Conservation (phyloP, 2,329 filamentous ascomycete species). For the Pseudodiploospora longispora region DNA sequence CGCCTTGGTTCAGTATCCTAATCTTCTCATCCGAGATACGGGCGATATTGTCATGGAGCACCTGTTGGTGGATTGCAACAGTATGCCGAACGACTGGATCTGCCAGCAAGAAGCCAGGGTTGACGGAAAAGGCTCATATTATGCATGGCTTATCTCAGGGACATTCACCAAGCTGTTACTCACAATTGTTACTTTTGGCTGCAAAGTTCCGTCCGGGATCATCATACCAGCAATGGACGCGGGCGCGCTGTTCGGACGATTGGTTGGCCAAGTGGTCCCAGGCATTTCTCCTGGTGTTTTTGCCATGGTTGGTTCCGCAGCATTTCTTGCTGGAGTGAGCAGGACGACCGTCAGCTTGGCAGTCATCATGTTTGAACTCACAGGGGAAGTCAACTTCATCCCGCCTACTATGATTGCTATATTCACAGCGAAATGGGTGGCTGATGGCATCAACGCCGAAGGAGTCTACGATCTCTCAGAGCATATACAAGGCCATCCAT, state of each 20-base stretch:
- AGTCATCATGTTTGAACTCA: slow-evolving; percentile 56
- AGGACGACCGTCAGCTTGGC: slow-evolving; percentile 51
- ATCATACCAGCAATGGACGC: slow-evolving; percentile 53
- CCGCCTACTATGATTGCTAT: slow-evolving; percentile 53
- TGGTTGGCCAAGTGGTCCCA: slow-evolving; percentile 33
- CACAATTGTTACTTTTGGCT: slow-evolving; percentile 50
- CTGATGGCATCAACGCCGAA: slow-evolving; percentile 43
- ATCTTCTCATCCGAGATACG: too few relatives aligned
- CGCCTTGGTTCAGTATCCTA: slow-evolving; percentile 31
- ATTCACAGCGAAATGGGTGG: slow-evolving; percentile 50
- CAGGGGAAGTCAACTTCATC: slow-evolving; percentile 49
- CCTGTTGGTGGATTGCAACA: too few relatives aligned
- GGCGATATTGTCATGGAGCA: too few relatives aligned
- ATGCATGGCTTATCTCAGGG: slow-evolving; percentile 44
- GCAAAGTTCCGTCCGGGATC: slow-evolving; percentile 52
- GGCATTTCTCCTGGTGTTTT: slow-evolving; percentile 49
- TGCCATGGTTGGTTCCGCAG: slow-evolving; percentile 51
- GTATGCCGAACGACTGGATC: too few relatives aligned
- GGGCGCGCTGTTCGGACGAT: slow-evolving; percentile 49
- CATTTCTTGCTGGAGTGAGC: slow-evolving; percentile 50
- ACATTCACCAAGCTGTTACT: slow-evolving; percentile 46
- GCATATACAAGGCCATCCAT: slow-evolving; percentile 49
- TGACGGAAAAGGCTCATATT: slow-evolving; percentile 5
- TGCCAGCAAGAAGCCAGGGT: too few relatives aligned
- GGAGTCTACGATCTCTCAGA: slow-evolving; percentile 54